These are phyloP conservation scores for Parietichytrium sp. DNA, from an alignment of 108 stramenopile genomes.

Conservation along the genomic window DNA sequence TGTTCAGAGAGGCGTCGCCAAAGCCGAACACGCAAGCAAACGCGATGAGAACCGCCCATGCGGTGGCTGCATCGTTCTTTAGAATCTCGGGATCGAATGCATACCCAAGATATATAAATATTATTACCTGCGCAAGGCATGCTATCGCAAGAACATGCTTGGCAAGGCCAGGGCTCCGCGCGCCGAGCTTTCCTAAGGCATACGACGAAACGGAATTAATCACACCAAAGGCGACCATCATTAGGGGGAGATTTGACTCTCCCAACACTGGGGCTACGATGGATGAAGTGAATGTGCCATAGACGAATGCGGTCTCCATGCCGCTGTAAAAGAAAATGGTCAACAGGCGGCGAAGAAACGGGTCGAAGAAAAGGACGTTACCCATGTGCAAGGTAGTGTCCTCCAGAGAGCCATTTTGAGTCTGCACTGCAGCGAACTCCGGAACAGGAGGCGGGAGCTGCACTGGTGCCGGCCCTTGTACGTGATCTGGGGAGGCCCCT, in stretches of 20 bases:
- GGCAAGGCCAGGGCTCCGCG: not conserved
- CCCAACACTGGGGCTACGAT: not conserved
- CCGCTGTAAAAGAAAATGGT: not conserved
- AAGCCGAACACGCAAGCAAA: not conserved
- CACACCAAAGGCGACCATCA: not conserved
- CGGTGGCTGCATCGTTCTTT: not conserved
- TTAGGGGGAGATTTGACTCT: not conserved
- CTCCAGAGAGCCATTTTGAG: not conserved
- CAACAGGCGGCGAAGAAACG: not conserved
- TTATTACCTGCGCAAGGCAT: not conserved
- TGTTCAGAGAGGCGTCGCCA: constrained; percentile 4
- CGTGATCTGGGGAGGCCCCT: not conserved
- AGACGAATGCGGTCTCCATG: not conserved
- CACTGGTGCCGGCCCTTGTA: not conserved
- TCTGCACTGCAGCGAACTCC: not conserved
- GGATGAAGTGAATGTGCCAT: not conserved
- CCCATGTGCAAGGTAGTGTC: not conserved
- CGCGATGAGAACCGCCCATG: not conserved
- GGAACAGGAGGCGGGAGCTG: not conserved
- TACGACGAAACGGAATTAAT: not conserved
- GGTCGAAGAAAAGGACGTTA: not conserved
- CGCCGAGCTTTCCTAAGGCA: not conserved
- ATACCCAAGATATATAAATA: not conserved
- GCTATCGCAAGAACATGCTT: not conserved
- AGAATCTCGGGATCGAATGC: no score